phyloP scores from a whole-genome alignment of 1,284 basidiomycete species.

The Cutaneotrichosporon curvatum region DNA sequence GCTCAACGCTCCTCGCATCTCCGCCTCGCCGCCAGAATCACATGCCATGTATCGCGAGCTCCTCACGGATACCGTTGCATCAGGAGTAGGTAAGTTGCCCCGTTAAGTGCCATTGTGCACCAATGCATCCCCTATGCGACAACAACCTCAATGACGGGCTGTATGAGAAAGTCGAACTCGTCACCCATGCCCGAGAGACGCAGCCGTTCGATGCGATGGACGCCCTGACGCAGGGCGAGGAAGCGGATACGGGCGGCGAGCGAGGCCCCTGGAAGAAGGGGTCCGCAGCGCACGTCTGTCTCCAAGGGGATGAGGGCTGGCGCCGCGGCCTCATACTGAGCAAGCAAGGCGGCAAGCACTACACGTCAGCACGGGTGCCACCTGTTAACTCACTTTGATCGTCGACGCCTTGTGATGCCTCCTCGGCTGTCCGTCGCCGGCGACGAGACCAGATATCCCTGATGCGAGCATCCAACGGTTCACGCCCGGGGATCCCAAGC shows the following conservation, averaged over 20 bases:
- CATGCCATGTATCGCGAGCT: no score
- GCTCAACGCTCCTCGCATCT: no score
- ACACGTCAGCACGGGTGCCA: conserved; percentile 20
- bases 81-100: no score
- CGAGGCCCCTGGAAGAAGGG: conserved; percentile 68
- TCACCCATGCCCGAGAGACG: conserved; percentile 67
- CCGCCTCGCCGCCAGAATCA: no score
- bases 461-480: conserved; percentile 41
- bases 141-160: conserved; percentile 17
- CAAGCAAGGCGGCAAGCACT: conserved; percentile 32
- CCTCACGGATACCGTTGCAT: no score
- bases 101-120: no score
- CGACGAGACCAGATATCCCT: conserved; percentile 23
- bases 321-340: conserved; percentile 22
- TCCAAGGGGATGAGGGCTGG: conserved; percentile 67
- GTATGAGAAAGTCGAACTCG: conserved; percentile 56
- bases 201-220: conserved; percentile 67
- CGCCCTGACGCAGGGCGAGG: conserved; percentile 67
- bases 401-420: conserved; percentile 22
- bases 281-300: conserved; percentile 72
- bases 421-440: conserved; percentile 13
- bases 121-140: conserved; percentile 2
- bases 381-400: conserved; percentile 19
- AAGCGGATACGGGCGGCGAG: conserved; percentile 82
- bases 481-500: conserved; percentile 58